These are phyloP conservation scores for Annona squamosa DNA, from an alignment of 164 flowering plant genomes.

Conservation along the genomic window DNA sequence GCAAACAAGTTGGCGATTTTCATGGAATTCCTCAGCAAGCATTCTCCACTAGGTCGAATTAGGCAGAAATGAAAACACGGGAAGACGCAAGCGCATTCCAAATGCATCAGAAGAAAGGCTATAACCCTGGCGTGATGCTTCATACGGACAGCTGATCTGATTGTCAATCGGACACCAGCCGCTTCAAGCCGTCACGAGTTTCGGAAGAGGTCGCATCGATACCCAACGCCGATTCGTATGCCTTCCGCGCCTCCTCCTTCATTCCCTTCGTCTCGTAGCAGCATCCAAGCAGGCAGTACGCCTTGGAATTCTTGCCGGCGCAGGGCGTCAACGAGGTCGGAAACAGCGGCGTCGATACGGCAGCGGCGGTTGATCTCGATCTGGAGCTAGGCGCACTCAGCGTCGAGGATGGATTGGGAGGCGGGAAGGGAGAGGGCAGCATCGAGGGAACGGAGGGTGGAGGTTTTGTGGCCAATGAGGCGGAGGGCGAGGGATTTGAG, in stretches of 20 bases:
- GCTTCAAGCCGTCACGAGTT: slow-evolving; percentile 41
- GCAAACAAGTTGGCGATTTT: no score
- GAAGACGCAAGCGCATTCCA: no score
- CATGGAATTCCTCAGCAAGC: no score
- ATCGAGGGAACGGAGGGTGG: slow-evolving; percentile 63
- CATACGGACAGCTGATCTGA: no score
- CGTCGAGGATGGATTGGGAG: slow-evolving; percentile 36
- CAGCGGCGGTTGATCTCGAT: slow-evolving; percentile 31
- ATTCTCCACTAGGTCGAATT: no score
- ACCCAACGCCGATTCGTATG: slow-evolving; percentile 42
- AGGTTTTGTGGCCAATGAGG: slow-evolving; percentile 47
- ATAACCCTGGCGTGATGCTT: no score
- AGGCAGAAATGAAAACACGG: no score
- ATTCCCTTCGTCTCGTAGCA: slow-evolving; percentile 62
- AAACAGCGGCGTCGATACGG: slow-evolving; percentile 49
- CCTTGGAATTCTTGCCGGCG: slow-evolving; percentile 36
- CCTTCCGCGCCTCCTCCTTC: slow-evolving; percentile 52
- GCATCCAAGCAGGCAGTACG: slow-evolving; percentile 51
- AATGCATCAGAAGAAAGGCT: no score
- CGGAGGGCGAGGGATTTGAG: slow-evolving; percentile 69
- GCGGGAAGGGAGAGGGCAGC: slow-evolving; percentile 60
- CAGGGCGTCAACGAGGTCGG: slow-evolving; percentile 54
- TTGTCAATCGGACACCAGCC: slow-evolving; percentile 15
- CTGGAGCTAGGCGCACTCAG: slow-evolving; percentile 61
- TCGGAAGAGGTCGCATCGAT: slow-evolving; percentile 23